Percentiles rank a stretch among this genome's conserved stretches.
phyloP scores from a whole-genome alignment of 2,329 filamentous ascomycete genomes.

The Sporothrix brasiliensis region DNA sequence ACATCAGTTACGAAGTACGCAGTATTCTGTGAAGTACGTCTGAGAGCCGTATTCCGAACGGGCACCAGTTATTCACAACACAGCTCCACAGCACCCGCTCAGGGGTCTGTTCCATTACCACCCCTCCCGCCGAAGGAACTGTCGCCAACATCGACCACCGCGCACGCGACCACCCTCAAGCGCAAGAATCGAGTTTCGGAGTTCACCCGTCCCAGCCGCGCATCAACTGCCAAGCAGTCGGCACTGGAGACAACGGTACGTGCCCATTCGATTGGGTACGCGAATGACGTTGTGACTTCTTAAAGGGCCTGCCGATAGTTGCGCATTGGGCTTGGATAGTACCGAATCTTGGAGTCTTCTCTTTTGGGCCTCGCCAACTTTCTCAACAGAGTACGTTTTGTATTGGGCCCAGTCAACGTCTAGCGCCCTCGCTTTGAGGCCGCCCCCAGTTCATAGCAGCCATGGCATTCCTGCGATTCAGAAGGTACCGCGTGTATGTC shows the following conservation, averaged over 20 bases:
- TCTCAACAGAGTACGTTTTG: neutral
- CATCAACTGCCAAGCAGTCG: slow-evolving; percentile 20
- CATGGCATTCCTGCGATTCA: slow-evolving; percentile 55
- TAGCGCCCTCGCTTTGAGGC: slow-evolving; percentile 4
- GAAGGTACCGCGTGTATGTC: slow-evolving; percentile 64
- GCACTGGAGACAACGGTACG: neutral
- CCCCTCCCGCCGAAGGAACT: neutral
- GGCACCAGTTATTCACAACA: slow-evolving; percentile 4
- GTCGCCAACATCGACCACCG: slow-evolving; percentile 4
- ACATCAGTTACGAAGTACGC: too few relatives aligned
- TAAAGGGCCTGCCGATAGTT: neutral
- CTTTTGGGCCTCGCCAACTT: slow-evolving; percentile 14
- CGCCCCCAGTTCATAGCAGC: neutral
- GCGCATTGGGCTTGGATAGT: neutral
- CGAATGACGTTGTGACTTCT: slow-evolving; percentile 19
- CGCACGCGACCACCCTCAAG: slow-evolving; percentile 27
- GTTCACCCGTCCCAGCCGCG: slow-evolving; percentile 14
- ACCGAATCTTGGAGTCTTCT: neutral
- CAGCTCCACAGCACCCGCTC: neutral
- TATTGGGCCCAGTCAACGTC: neutral
- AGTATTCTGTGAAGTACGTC: neutral
- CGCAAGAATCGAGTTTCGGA: slow-evolving; percentile 27
- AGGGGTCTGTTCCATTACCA: too few relatives aligned
- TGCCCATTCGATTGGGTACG: slow-evolving; percentile 16
- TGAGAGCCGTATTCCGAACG: slow-evolving; percentile 14